phyloP scores from a whole-genome alignment of 2,329 filamentous ascomycete species.

The Chrysoporthe deuterocubensis region DNA sequence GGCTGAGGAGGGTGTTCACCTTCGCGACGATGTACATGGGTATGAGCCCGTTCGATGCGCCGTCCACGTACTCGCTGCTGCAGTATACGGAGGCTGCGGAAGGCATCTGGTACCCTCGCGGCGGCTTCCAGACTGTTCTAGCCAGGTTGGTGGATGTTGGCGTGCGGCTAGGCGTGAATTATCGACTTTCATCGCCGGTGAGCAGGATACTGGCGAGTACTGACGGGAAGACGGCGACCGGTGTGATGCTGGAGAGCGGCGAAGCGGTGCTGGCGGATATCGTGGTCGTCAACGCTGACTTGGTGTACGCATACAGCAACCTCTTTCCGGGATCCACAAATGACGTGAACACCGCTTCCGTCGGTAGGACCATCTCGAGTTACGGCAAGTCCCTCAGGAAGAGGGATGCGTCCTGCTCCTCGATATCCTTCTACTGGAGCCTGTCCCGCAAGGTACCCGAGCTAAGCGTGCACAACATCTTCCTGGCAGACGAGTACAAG shows the following conservation, averaged over 20 bases:
- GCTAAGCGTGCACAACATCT: slow-evolving; percentile 75
- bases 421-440: slow-evolving; percentile 79
- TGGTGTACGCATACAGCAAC: slow-evolving; percentile 75
- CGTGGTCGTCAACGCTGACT: slow-evolving; percentile 73
- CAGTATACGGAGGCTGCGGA: slow-evolving; percentile 78
- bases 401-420: slow-evolving; percentile 67
- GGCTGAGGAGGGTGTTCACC: slow-evolving; percentile 72
- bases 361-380: slow-evolving; percentile 27
- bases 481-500: slow-evolving; percentile 73
- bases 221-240: slow-evolving; percentile 57
- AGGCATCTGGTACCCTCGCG: slow-evolving; percentile 76
- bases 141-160: slow-evolving; percentile 67
- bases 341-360: neutral
- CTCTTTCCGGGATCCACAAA: slow-evolving; percentile 55
- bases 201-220: slow-evolving; percentile 55
- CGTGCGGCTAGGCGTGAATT: slow-evolving; percentile 63
- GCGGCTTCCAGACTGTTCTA: slow-evolving; percentile 70
- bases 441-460: slow-evolving; percentile 63
- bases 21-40: slow-evolving; percentile 86
- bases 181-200: slow-evolving; percentile 63
- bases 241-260: slow-evolving; percentile 62
- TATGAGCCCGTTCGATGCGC: slow-evolving; percentile 77
- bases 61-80: slow-evolving; percentile 72
- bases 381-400: slow-evolving; percentile 48
- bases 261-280: slow-evolving; percentile 65